Conservation (phyloP, 441 rosid species). For the Cnidoscolus chayamansa region DNA sequence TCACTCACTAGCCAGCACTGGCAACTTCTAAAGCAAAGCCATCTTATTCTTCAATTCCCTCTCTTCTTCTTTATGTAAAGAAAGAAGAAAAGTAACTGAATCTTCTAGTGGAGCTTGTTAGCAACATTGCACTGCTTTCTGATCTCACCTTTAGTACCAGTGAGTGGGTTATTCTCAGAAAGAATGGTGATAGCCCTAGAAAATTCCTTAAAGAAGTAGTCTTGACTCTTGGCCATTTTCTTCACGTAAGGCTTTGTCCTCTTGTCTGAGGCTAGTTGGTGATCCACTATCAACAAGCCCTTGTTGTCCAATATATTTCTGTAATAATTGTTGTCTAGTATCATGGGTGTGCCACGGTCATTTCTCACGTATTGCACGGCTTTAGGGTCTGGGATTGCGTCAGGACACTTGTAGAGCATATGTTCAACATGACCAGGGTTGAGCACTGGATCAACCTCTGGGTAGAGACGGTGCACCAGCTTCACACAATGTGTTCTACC, state of each 20-base stretch:
- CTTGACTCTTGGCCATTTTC: conserved; percentile 93
- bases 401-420: conserved; percentile 91
- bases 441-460: conserved; percentile 71
- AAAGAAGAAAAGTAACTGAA: conserved; percentile 16
- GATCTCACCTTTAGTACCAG: conserved; percentile 88
- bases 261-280: conserved; percentile 81
- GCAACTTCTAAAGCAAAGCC: conserved; percentile 25
- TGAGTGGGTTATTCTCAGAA: conserved; percentile 92
- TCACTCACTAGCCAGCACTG: conserved; percentile 23
- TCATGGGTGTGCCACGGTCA: conserved; percentile 93
- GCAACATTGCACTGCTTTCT: conserved; percentile 81
- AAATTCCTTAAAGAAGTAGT: conserved; percentile 88
- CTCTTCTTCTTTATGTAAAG: conserved; percentile 18
- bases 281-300: conserved; percentile 86
- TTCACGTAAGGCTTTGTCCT: conserved; percentile 81
- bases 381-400: conserved; percentile 89
- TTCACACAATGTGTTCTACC: conserved; percentile 96
- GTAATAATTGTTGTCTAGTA: conserved; percentile 90
- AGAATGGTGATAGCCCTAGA: conserved; percentile 73
- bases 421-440: conserved; percentile 81
- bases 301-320: conserved; percentile 90
- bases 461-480: conserved; percentile 90
- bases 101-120: conserved; percentile 68
- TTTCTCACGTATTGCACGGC: conserved; percentile 97
- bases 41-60: conserved; percentile 30